These are phyloP conservation scores for Clitopilus hobsonii DNA, from an alignment of 768 basidiomycete genomes.

Conservation along the genomic window DNA sequence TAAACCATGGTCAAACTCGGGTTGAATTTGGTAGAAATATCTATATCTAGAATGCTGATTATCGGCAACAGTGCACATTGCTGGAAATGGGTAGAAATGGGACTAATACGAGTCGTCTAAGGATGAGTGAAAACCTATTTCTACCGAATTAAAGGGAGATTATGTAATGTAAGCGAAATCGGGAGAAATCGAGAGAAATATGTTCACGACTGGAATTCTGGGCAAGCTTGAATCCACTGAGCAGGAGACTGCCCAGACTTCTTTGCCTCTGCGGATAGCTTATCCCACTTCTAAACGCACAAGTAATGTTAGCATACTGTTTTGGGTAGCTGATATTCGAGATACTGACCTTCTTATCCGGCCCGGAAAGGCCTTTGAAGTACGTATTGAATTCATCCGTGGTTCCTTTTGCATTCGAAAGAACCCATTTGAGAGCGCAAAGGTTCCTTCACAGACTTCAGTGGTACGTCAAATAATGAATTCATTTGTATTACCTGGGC, in stretches of 20 bases:
- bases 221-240: background rate
- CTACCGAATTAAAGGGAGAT: background rate
- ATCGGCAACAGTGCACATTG: too few species aligned
- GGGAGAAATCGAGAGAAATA: background rate
- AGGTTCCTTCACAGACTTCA: background rate
- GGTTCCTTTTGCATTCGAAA: background rate
- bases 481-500: background rate
- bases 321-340: background rate
- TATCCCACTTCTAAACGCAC: background rate
- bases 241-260: background rate
- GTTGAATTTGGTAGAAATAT: too few species aligned
- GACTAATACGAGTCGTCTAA: background rate
- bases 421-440: background rate
- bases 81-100: background rate
- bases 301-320: background rate
- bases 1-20: too few species aligned
- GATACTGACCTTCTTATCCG: background rate
- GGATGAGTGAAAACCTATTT: background rate
- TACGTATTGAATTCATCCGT: background rate
- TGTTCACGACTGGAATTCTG: background rate
- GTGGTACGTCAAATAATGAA: background rate
- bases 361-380: background rate
- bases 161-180: background rate
- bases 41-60: too few species aligned
- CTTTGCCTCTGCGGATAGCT: background rate